These are phyloP conservation scores for Raffaelea ambrosiae DNA, from an alignment of 2,329 filamentous ascomycete species.

Conservation along the genomic window DNA sequence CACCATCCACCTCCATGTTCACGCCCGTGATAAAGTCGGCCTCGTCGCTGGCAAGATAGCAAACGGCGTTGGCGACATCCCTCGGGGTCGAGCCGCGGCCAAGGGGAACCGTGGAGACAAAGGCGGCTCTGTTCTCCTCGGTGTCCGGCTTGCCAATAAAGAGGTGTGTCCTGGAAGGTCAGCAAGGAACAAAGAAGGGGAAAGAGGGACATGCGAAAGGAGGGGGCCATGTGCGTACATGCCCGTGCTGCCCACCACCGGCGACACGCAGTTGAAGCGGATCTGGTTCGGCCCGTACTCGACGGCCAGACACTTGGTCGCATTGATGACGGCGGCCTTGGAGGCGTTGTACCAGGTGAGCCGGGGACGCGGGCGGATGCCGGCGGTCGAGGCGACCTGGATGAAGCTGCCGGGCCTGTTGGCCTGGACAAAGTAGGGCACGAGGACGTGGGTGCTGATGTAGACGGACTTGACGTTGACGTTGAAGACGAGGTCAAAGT, in stretches of 20 bases:
- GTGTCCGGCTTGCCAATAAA: conserved; percentile 57
- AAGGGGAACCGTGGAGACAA: conserved; percentile 45
- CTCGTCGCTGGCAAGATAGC: conserved; percentile 64
- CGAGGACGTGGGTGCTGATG: conserved; percentile 47
- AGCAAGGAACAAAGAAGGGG: not conserved
- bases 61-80: conserved; percentile 63
- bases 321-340: conserved; percentile 57
- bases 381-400: conserved; percentile 58
- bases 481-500: conserved; percentile 58
- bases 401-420: conserved; percentile 53
- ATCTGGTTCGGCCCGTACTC: conserved; percentile 67
- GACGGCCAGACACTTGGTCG: conserved; percentile 52
- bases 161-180: conserved; percentile 25
- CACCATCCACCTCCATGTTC: conserved; percentile 48
- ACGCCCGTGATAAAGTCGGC: conserved; percentile 63
- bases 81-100: conserved; percentile 47
- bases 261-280: conserved; percentile 64
- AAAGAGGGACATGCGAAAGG: no score
- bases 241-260: conserved; percentile 58
- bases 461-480: conserved; percentile 64
- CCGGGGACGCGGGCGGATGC: conserved; percentile 49
- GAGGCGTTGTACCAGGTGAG: conserved; percentile 64
- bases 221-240: conserved; percentile 33
- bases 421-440: conserved; percentile 51
- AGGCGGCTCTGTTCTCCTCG: conserved; percentile 47